Percentiles rank a stretch among this genome's conserved stretches.
Conservation (phyloP, 2,329 filamentous ascomycete species). For the Xylaria sp. region DNA sequence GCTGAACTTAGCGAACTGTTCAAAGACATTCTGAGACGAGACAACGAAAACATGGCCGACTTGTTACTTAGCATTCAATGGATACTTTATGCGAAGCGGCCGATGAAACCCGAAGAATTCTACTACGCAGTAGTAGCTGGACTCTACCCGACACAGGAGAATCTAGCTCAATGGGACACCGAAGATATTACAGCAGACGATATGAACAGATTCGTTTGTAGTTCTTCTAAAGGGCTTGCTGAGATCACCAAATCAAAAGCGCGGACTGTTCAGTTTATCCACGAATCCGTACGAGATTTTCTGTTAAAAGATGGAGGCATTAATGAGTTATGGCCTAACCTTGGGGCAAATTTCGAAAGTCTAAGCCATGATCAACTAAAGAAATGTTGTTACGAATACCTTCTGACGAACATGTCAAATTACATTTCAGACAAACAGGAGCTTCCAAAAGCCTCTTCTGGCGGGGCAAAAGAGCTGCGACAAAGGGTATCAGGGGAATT, state of each 20-base stretch:
- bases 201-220: slow-evolving; percentile 52
- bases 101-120: slow-evolving; percentile 19
- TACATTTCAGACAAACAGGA: not conserved
- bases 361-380: slow-evolving; percentile 53
- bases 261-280: slow-evolving; percentile 62
- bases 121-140: slow-evolving; percentile 28
- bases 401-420: slow-evolving; percentile 6
- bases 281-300: slow-evolving; percentile 62
- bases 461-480: slow-evolving; percentile 11
- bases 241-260: slow-evolving; percentile 53
- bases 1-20: slow-evolving; percentile 28
- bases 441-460: slow-evolving; percentile 13
- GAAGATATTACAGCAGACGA: slow-evolving; percentile 16
- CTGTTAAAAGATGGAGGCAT: slow-evolving; percentile 54
- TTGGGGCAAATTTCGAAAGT: slow-evolving; percentile 54
- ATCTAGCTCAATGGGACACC: slow-evolving; percentile 19
- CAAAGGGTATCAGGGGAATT: slow-evolving; percentile 6
- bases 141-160: slow-evolving; percentile 10
- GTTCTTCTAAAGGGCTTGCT: slow-evolving; percentile 61
- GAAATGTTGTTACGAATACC: slow-evolving; percentile 19
- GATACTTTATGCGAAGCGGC: slow-evolving; percentile 29
- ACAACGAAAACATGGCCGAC: slow-evolving; percentile 29
- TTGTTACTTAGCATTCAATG: slow-evolving; percentile 28
- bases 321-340: slow-evolving; percentile 47
- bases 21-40: slow-evolving; percentile 28